A percentile compares a stretch with the other conserved stretches of the same genome.
These are phyloP conservation scores for Dothideomycetidae sp. DNA, from an alignment of 2,329 filamentous ascomycete species.

Conservation along the genomic window DNA sequence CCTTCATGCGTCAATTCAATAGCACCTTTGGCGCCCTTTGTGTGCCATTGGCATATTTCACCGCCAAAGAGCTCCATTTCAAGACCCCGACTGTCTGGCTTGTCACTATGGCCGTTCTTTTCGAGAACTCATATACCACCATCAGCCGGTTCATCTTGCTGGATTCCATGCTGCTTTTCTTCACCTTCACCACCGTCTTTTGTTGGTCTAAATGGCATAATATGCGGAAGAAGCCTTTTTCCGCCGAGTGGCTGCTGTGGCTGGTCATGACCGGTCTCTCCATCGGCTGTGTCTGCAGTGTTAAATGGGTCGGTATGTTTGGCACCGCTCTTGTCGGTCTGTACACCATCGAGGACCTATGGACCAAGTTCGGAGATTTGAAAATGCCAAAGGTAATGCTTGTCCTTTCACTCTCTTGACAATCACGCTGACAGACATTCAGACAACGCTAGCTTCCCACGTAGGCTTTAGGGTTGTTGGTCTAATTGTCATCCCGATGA, in stretches of 20 bases:
- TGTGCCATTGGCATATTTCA: conserved; percentile 89
- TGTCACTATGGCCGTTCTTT: conserved; percentile 90
- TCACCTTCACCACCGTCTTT: conserved; percentile 92
- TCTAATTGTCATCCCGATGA: conserved; percentile 73
- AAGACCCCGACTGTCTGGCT: conserved; percentile 83
- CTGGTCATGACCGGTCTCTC: conserved; percentile 84
- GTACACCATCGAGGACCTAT: conserved; percentile 92
- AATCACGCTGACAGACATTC: conserved; percentile 13
- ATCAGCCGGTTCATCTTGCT: conserved; percentile 97
- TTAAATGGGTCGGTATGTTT: conserved; percentile 96
- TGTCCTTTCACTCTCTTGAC: too few species aligned
- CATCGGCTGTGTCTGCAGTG: conserved; percentile 95
- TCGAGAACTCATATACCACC: conserved; percentile 98
- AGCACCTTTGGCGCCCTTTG: conserved; percentile 85
- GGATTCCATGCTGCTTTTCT: conserved; percentile 96
- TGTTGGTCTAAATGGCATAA: conserved; percentile 97
- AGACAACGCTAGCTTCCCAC: conserved; percentile 59
- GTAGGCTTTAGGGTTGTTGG: conserved; percentile 67
- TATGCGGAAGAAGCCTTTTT: conserved; percentile 72
- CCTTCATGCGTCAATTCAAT: conserved; percentile 98
- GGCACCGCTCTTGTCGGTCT: conserved; percentile 87
- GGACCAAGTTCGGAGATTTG: conserved; percentile 91
- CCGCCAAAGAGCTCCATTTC: conserved; percentile 79
- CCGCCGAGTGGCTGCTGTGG: conserved; percentile 87
- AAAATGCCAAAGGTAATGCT: conserved; percentile 78